These are phyloP conservation scores for Rhizopogon rudus DNA, from an alignment of 768 basidiomycete species.

Conservation along the genomic window DNA sequence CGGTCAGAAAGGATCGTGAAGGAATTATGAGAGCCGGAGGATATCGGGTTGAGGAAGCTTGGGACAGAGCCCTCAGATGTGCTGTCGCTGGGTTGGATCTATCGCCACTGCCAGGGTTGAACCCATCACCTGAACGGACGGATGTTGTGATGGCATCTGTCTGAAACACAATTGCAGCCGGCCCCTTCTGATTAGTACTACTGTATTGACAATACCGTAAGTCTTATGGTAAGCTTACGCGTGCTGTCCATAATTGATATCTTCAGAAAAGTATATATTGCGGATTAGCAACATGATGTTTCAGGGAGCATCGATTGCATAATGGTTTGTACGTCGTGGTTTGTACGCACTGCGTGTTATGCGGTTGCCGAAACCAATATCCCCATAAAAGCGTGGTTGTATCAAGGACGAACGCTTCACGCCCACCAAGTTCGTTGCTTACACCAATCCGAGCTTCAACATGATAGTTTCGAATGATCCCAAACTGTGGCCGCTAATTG, in stretches of 20 bases:
- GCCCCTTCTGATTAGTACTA: not conserved
- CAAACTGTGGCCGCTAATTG: not conserved
- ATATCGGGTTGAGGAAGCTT: slow-evolving; percentile 76
- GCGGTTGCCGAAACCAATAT: too few species aligned
- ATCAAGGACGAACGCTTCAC: too few species aligned
- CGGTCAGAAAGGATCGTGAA: slow-evolving; percentile 69
- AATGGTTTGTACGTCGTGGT: too few species aligned
- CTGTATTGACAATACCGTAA: not conserved
- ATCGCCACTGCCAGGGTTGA: slow-evolving; percentile 37
- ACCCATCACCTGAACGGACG: slow-evolving; percentile 16
- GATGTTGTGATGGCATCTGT: slow-evolving; percentile 45
- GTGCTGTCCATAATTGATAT: not conserved
- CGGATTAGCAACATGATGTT: too few species aligned
- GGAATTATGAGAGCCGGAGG: slow-evolving; percentile 83
- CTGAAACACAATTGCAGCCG: slow-evolving; percentile 13
- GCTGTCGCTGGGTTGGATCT: slow-evolving; percentile 74
- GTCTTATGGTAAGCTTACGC: not conserved
- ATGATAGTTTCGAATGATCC: not conserved
- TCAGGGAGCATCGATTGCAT: too few species aligned
- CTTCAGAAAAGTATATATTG: too few species aligned
- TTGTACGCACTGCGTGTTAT: too few species aligned
- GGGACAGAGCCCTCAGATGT: slow-evolving; percentile 73
- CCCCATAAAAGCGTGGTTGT: too few species aligned
- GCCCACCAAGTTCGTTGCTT: too few species aligned
- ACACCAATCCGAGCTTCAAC: too few species aligned